Conservation (phyloP, 2,329 filamentous ascomycete species). For the Dendrostoma leiphaemia region DNA sequence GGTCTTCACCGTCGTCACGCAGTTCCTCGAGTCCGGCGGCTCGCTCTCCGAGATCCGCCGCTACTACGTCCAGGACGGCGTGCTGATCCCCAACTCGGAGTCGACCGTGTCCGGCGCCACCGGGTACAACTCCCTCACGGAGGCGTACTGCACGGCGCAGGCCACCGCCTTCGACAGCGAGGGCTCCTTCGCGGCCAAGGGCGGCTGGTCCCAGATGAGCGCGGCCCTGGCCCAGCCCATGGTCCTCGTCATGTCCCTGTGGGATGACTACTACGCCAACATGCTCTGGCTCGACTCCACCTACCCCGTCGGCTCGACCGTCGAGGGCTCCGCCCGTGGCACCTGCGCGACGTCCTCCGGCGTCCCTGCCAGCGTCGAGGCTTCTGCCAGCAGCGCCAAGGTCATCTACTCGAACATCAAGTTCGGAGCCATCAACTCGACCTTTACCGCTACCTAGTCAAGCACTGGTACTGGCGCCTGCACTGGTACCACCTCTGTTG, state of each 20-base stretch:
- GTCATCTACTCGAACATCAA: conserved; percentile 61
- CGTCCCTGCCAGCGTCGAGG: conserved; percentile 48
- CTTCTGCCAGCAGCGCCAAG: conserved; percentile 41
- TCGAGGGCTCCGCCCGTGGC: conserved; percentile 51
- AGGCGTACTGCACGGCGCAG: conserved; percentile 56
- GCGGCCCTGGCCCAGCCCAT: conserved; percentile 39
- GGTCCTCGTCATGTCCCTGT: conserved; percentile 51
- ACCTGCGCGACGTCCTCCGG: conserved; percentile 52
- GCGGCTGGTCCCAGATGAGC: conserved; percentile 58
- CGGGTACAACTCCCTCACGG: conserved; percentile 49
- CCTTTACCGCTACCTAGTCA: conserved; percentile 33
- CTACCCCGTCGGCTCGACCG: conserved; percentile 51
- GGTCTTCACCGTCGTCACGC: conserved; percentile 65
- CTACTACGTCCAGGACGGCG: conserved; percentile 63
- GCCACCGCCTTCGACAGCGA: conserved; percentile 56
- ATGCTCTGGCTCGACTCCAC: conserved; percentile 75
- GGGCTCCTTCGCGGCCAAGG: conserved; percentile 51
- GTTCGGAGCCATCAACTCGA: conserved; percentile 55
- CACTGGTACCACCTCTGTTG: background rate
- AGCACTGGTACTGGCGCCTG: background rate
- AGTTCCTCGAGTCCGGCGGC: conserved; percentile 54
- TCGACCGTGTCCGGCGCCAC: conserved; percentile 36
- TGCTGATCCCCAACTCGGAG: conserved; percentile 53
- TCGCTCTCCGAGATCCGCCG: conserved; percentile 60
- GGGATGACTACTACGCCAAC: conserved; percentile 65